Evolutionary conservation across 441 rosid species (phyloP).

Genomic region (Pelargonium cotyledonis): DNA sequence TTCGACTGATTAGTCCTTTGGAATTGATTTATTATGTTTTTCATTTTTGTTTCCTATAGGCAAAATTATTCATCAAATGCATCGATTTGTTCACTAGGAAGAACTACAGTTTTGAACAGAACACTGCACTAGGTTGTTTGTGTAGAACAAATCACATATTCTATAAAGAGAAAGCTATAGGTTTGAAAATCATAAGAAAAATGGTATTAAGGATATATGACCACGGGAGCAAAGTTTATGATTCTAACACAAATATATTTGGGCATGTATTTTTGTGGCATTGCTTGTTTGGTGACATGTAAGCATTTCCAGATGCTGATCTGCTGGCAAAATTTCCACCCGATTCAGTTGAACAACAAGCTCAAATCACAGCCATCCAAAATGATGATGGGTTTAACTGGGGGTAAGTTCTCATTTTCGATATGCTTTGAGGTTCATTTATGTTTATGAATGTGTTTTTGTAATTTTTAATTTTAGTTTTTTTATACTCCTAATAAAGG

Average conservation of each 20-base stretch:
- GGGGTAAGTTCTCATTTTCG: constrained; percentile 61
- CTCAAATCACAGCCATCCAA: constrained; percentile 61
- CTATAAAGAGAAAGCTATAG: neutral
- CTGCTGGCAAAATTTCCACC: constrained; percentile 65
- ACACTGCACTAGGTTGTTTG: neutral
- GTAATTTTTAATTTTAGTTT: constrained; percentile 18
- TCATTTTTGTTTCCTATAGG: neutral
- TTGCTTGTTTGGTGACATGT: constrained; percentile 19
- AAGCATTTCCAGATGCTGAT: constrained; percentile 50
- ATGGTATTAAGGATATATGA: neutral
- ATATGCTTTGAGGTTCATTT: constrained; percentile 15
- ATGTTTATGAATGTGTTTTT: constrained; percentile 4
- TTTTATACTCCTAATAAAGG: constrained; percentile 34
- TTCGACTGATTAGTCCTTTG: neutral
- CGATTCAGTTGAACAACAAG: constrained; percentile 83
- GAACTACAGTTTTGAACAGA: neutral
- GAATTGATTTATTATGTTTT: neutral
- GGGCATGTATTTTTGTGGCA: constrained; percentile 8
- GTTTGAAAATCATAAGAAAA: neutral
- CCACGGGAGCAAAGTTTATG: neutral
- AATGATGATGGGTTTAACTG: constrained; percentile 84
- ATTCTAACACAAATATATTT: constrained; percentile 19
- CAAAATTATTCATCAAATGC: constrained; percentile 6
- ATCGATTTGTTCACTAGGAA: neutral
- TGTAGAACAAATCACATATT: neutral